Evolutionary conservation across 1,284 basidiomycete species (phyloP), one percentile per base, ranked within the genome.

Genomic region (Puccinia hordei): DNA sequence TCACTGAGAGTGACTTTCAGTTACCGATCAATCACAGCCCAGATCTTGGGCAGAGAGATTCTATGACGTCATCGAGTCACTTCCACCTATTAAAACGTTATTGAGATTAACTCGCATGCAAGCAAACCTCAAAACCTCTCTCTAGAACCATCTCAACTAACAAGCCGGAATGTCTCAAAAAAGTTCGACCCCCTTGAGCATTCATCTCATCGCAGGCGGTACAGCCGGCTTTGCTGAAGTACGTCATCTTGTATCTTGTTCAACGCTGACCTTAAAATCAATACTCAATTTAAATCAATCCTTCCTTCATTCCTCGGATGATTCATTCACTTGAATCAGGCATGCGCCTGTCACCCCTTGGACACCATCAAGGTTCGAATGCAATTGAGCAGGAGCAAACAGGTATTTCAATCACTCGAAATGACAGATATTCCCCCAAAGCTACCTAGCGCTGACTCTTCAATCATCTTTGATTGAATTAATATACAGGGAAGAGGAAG

Each of bases 281-380:
- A 13, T 19, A 57, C 19, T 57, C 27, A 8, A n/a, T n/a, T n/a
- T n/a, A n/a, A 15, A 59, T 22, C 12, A 9, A 38, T 30, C 41
- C 73, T 57, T 59, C 17, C 30, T 22, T 73, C 6, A 73, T n/a
- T n/a, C n/a, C n/a, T n/a, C n/a, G n/a, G n/a, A n/a, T n/a, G n/a
- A n/a, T 4, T 73, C 49, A 55, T 59, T 24, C 27, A 4, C 33
- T 9, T 13, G 22, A 41, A 19, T 51, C 27, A 84, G 93, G 92
- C 85, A 92, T 82, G 89, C 87, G 84, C 93, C 92, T 85, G 92
- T 92, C 85, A 92, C 84, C 86, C 93, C 4, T 89, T 98, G 66
- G 96, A 98, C 86, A 98, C 95, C 41, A 98, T 98, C 89, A 98
- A 98, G 89, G 95, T 95, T 83, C 93, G 95, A 73, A 98, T 98